A percentile compares a stretch with the other conserved stretches of the same genome.
Conservation (phyloP, 2,329 filamentous ascomycete genomes). For the Aspergillus transmontanensis region DNA sequence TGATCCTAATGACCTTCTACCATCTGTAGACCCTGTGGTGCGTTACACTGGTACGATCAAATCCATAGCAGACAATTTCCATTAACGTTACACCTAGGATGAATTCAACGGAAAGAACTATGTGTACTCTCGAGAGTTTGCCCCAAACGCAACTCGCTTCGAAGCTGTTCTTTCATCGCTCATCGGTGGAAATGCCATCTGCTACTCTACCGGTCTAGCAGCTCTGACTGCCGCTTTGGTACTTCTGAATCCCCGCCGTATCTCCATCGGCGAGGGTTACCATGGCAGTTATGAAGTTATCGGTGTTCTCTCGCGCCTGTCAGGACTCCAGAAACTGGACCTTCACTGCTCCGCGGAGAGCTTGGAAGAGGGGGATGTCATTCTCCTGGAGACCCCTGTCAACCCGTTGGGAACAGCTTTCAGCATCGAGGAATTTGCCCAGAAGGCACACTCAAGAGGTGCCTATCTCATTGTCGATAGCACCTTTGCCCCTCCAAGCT, state of each 20-base stretch:
- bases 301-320: constrained; percentile 70
- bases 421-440: constrained; percentile 71
- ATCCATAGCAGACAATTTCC: neutral
- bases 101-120: constrained; percentile 49
- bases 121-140: constrained; percentile 80
- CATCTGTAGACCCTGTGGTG: constrained; percentile 55
- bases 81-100: constrained; percentile 7
- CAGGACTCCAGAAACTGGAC: constrained; percentile 71
- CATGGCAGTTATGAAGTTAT: constrained; percentile 95
- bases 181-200: constrained; percentile 64
- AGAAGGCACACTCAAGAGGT: constrained; percentile 70
- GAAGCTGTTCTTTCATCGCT: constrained; percentile 80
- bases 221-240: constrained; percentile 86
- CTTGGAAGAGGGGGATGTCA: constrained; percentile 75
- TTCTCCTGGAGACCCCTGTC: constrained; percentile 90
- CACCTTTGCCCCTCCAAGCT: constrained; percentile 87
- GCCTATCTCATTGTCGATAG: constrained; percentile 82
- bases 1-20: constrained; percentile 67
- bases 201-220: constrained; percentile 80
- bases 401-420: constrained; percentile 86
- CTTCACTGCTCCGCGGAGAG: constrained; percentile 68
- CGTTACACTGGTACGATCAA: neutral
- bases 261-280: constrained; percentile 83
- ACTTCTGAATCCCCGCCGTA: constrained; percentile 75
- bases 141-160: constrained; percentile 80